These are phyloP conservation scores for Physcomitrellopsis africana DNA, from an alignment of 225 moss, liverwort and hornwort genomes.

Conservation along the genomic window DNA sequence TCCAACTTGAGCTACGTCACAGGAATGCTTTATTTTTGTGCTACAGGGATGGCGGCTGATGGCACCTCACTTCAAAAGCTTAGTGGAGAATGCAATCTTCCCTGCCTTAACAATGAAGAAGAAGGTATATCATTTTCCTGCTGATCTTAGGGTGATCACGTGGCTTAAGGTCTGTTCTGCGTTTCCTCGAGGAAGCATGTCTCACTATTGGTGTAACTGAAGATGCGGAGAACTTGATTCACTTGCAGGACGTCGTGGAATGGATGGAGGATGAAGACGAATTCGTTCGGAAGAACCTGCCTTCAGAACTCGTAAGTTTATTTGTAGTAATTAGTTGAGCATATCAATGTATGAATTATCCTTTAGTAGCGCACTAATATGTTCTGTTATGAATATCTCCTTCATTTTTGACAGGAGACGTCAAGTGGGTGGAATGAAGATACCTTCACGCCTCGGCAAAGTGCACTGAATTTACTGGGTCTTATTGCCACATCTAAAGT, in stretches of 20 bases:
- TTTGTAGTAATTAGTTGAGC: background rate
- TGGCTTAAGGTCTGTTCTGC: constrained; percentile 5
- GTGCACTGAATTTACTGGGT: constrained; percentile 88
- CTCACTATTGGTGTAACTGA: constrained; percentile 9
- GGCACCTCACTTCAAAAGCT: constrained; percentile 86
- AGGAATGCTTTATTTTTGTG: constrained; percentile 9
- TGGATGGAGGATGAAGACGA: constrained; percentile 98
- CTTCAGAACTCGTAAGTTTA: constrained; percentile 83
- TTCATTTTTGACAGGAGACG: constrained; percentile 63
- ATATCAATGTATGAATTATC: constrained; percentile 1
- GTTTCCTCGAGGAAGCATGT: constrained; percentile 3
- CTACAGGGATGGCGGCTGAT: constrained; percentile 93
- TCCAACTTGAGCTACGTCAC: constrained; percentile 8
- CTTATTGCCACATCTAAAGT: constrained; percentile 95
- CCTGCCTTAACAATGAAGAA: constrained; percentile 78
- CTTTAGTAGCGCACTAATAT: constrained; percentile 3
- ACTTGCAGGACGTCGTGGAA: constrained; percentile 76
- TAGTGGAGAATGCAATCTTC: constrained; percentile 88
- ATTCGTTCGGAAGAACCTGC: constrained; percentile 87
- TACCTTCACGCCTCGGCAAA: constrained; percentile 81
- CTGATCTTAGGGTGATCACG: constrained; percentile 23
- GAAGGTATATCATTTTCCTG: constrained; percentile 55
- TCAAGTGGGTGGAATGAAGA: constrained; percentile 95
- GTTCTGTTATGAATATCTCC: constrained; percentile 8
- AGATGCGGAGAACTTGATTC: constrained; percentile 18